phyloP scores from a whole-genome alignment of 768 basidiomycete species.

The Collybia sordida region DNA sequence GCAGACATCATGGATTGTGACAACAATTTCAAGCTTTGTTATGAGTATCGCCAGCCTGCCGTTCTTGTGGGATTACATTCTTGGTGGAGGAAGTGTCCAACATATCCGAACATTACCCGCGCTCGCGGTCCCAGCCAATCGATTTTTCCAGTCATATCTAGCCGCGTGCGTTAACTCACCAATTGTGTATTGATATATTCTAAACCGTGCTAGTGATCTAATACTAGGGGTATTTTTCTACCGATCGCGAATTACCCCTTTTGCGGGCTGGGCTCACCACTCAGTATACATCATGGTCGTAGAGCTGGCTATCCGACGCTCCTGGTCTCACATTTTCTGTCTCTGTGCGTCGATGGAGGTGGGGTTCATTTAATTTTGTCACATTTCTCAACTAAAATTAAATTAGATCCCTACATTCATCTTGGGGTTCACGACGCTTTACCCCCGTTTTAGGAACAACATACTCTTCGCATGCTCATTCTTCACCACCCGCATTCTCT shows the following conservation, averaged over 20 bases:
- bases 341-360: not conserved
- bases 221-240: conserved; percentile 24
- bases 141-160: conserved; percentile 20
- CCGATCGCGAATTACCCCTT: conserved; percentile 34
- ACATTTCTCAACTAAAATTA: conserved; percentile 39
- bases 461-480: conserved; percentile 48
- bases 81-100: conserved; percentile 10
- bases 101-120: conserved; percentile 4
- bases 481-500: conserved; percentile 49
- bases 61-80: conserved; percentile 15
- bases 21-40: conserved; percentile 20
- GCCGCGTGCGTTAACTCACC: conserved; percentile 2
- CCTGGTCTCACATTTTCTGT: conserved; percentile 3
- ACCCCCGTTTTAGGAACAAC: conserved; percentile 45
- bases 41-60: conserved; percentile 13
- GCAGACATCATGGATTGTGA: conserved; percentile 47
- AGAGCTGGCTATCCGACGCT: not conserved
- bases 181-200: conserved; percentile 14
- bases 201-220: conserved; percentile 45
- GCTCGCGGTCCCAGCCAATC: conserved; percentile 4
- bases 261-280: conserved; percentile 55
- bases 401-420: conserved; percentile 52
- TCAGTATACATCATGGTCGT: conserved; percentile 31
- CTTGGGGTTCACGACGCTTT: conserved; percentile 44
- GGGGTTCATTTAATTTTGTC: conserved; percentile 32